Conservation (phyloP, 257 asterid genomes). For the Echites panduratus region DNA sequence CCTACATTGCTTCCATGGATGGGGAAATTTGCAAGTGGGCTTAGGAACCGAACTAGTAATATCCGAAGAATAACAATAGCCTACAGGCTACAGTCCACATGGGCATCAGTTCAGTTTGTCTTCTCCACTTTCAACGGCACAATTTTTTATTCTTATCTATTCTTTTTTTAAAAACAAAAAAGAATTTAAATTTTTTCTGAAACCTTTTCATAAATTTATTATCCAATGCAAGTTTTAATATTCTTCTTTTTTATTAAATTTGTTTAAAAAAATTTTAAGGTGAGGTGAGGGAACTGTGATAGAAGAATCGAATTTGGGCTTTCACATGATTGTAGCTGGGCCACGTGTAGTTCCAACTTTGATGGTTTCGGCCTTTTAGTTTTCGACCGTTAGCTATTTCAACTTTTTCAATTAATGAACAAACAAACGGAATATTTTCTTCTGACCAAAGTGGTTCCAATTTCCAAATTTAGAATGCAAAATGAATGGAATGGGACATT, state of each 20-base stretch:
- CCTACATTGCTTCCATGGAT: too few relatives aligned
- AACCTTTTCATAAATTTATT: neutral
- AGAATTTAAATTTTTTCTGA: too few relatives aligned
- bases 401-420: neutral
- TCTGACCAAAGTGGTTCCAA: too few relatives aligned
- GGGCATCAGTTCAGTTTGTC: neutral
- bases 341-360: neutral
- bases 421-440: too few relatives aligned
- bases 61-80: too few relatives aligned
- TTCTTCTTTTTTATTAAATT: neutral
- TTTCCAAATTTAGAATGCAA: neutral
- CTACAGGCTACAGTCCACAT: too few relatives aligned
- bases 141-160: neutral
- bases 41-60: neutral
- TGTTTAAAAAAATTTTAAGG: too few relatives aligned
- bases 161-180: too few relatives aligned
- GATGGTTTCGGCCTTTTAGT: neutral
- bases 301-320: neutral
- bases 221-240: neutral
- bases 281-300: neutral
- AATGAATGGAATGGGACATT: too few relatives aligned
- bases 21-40: neutral
- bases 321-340: neutral
- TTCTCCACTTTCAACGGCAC: neutral
- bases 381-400: neutral